Base-by-base conservation (phyloP, 2,329 filamentous ascomycete species). In the Fusarium solani-melongenae region DNA sequence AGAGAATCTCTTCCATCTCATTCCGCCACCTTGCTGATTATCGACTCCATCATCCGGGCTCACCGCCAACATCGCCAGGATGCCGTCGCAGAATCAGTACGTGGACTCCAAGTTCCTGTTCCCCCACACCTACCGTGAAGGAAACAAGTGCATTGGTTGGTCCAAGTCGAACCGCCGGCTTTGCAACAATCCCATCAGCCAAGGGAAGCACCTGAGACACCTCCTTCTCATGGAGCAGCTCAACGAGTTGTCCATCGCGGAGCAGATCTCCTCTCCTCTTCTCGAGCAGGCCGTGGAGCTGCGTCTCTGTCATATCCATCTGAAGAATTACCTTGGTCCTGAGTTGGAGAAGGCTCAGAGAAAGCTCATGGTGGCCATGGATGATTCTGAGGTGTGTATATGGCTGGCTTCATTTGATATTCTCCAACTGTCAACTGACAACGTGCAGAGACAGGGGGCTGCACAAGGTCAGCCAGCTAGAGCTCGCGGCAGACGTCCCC, bases 41-140 rank as follows among this genome's bases (percentile, higher is more conserved):
- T 56, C 34, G 22, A 33, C 24, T 14, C 6, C 27, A 11, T 39
- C 63, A 22, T 29, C 10, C 11, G 27, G 12, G 22, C 29, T 53
- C 8, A 39, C 31, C 27, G 27, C 15, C 6, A 33, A 11, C 58
- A 33, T 38, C 12, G 2, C 14, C 20, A 41, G 17, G 9, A 63
- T 39, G 34, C 46, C 17, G 1, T 24, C 31, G 0, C 14, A 27
- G 2, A 6, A 20, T 5, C 14, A 24, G 17, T 20, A 10, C 9
- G 1, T 69, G 11, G 41, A 63, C 34, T 64, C 58, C 12, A 22
- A 55, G 14, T n/a, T 15, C 4, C 11, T 69, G 3, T 68, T 69
- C 24, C 17, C 67, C 3, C 51, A 53, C 8, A 34, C 51, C 15
- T 20, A 58, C 11, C 31, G 57, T 11, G 39, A 53, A 8, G 64